Evolutionary conservation across 805 yeast species (phyloP).

Genomic region (Starmerella sp.): DNA sequence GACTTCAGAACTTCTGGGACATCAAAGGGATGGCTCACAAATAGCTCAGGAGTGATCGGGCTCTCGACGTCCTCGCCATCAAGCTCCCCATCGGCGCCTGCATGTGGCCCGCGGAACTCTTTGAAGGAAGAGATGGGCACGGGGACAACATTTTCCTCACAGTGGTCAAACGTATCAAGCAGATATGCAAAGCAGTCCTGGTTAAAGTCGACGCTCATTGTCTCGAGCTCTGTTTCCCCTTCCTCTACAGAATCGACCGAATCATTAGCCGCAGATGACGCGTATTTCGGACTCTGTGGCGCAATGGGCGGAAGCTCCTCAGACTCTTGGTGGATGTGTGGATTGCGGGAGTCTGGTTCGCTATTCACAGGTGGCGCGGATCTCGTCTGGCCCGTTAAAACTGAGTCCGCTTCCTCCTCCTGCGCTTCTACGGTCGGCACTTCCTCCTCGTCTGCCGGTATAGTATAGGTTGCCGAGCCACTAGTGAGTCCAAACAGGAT

Average conservation of each 20-base stretch:
- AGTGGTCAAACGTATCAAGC: constrained; percentile 61
- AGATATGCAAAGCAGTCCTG: constrained; percentile 81
- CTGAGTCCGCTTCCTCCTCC: constrained; percentile 13
- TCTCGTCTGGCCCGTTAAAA: background rate
- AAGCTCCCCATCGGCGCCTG: constrained; percentile 12
- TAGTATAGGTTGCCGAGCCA: constrained; percentile 24
- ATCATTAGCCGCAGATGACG: background rate
- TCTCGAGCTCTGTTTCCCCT: constrained; percentile 8
- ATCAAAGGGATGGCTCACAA: constrained; percentile 10
- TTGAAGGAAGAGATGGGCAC: constrained; percentile 17
- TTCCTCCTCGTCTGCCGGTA: constrained; percentile 45
- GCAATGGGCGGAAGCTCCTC: constrained; percentile 2
- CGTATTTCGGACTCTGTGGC: constrained; percentile 1
- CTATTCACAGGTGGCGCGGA: background rate
- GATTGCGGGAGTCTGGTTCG: background rate
- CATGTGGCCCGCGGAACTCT: constrained; percentile 3
- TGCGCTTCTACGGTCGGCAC: constrained; percentile 26
- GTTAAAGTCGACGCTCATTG: constrained; percentile 57
- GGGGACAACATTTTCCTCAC: constrained; percentile 34
- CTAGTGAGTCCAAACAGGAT: constrained; percentile 55
- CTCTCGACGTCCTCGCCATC: constrained; percentile 14
- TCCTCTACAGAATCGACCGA: background rate
- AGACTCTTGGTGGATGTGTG: constrained; percentile 10
- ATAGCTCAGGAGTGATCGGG: constrained; percentile 10
- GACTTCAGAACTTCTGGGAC: constrained; percentile 50